A percentile compares a stretch with the other conserved stretches of the same genome.
Evolutionary conservation across 2,329 filamentous ascomycete genomes (phyloP).

Genomic region (Pezicula rhizophila): DNA sequence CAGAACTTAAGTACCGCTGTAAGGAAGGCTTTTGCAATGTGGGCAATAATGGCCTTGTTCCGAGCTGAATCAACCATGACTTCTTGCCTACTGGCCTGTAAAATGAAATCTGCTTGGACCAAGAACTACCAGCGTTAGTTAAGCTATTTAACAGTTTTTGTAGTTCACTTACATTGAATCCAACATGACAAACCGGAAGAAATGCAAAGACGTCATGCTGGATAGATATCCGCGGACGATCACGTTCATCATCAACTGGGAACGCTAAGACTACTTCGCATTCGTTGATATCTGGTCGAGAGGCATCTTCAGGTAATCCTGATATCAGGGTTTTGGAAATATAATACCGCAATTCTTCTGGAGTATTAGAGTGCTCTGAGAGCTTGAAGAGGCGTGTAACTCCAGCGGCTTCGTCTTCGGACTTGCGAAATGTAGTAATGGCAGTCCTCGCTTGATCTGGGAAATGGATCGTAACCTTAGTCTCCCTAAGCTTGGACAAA

Average conservation of each 20-base stretch:
- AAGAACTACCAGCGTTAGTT: constrained; percentile 6
- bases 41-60: constrained; percentile 7
- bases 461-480: constrained; percentile 1
- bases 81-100: constrained; percentile 14
- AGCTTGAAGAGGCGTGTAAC: too few relatives aligned
- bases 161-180: constrained; percentile 13
- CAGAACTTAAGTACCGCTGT: constrained; percentile 9
- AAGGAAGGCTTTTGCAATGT: constrained; percentile 6
- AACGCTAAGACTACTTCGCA: constrained; percentile 12
- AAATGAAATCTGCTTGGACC: constrained; percentile 16
- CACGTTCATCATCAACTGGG: constrained; percentile 7
- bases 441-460: background rate
- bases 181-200: constrained; percentile 14
- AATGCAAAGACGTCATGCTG: constrained; percentile 14
- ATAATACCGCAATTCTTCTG: background rate
- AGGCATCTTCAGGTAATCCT: constrained; percentile 3
- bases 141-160: background rate
- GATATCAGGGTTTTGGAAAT: background rate
- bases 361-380: too few relatives aligned
- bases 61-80: constrained; percentile 6
- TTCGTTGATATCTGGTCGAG: constrained; percentile 5
- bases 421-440: background rate
- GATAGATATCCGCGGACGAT: constrained; percentile 1
- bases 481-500: constrained; percentile 4
- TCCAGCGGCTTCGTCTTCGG: background rate